phyloP scores from a whole-genome alignment of 2,329 filamentous ascomycete species.

The Rhynchosporium secalis region DNA sequence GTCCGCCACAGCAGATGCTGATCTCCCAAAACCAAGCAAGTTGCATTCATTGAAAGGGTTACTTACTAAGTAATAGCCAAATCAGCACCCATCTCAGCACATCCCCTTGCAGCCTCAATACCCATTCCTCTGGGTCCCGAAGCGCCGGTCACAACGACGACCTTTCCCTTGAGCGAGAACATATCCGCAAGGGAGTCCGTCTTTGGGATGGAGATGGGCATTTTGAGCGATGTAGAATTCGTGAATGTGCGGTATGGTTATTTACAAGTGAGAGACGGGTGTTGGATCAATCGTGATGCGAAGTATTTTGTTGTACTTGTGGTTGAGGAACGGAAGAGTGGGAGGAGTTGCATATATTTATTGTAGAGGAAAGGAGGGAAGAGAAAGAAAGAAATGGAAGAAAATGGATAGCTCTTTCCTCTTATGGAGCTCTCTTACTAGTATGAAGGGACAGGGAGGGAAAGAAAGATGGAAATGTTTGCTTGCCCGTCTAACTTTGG shows the following conservation, averaged over 20 bases:
- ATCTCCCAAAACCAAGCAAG: background rate
- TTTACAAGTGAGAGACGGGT: background rate
- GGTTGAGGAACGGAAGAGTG: background rate
- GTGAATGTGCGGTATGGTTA: background rate
- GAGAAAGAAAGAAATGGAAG: background rate
- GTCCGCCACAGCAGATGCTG: too few relatives aligned
- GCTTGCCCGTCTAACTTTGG: too few relatives aligned
- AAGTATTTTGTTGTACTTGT: background rate
- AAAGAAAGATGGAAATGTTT: background rate
- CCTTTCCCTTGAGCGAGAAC: conserved; percentile 62
- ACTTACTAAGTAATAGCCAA: conserved; percentile 18
- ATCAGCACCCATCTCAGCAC: conserved; percentile 60
- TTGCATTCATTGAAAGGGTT: background rate
- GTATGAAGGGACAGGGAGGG: background rate
- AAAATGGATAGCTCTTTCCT: background rate
- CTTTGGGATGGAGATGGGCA: conserved; percentile 59
- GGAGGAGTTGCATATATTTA: background rate
- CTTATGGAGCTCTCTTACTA: background rate
- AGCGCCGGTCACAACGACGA: conserved; percentile 63
- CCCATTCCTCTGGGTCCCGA: conserved; percentile 67
- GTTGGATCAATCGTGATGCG: background rate
- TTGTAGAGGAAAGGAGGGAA: background rate
- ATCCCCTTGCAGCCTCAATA: conserved; percentile 65
- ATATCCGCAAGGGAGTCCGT: conserved; percentile 58
- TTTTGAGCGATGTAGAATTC: conserved; percentile 39